Base-by-base conservation (phyloP, 495 filamentous ascomycete genomes). In the Aspergillus heteromorphus region DNA sequence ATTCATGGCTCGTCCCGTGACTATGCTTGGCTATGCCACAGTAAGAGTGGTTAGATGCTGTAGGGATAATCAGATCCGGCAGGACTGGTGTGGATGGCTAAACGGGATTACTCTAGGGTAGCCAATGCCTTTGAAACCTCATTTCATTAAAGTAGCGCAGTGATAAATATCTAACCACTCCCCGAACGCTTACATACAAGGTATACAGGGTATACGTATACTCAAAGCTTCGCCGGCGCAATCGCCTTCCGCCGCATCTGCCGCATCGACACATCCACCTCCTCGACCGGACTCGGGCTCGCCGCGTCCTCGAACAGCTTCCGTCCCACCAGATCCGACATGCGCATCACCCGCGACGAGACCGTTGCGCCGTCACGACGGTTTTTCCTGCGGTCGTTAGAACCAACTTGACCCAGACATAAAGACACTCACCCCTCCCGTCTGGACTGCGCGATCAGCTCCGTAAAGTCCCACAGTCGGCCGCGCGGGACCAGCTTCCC, bases 331-430 rank as follows among this genome's bases (percentile, higher is more conserved):
- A 61, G 43, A 51, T 91, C 88, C n/a, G 86, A 84, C 59, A 95
- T 78, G 45, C 67, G 67, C 23, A 98, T 63, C 1, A 98, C 91
- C n/a, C 93, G 75, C 0, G 82, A 89, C 47, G 83, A 85, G 17
- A 98, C 92, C 1, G 91, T 96, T 1, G 87, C 87, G 13, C 91
- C 91, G 68, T 98, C 93, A 21, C 93, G 79, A 13, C 93, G 72
- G 70, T 97, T 96, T 82, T 97, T 97, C 6, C 75, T 78, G 45
- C 10, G 11, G 14, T 11, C 9, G 36, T 54, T 48, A 55, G 53
- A 47, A 34, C 36, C 48, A 25, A 29, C 19, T 11, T 5, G 2
- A 2, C 19, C 42, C 31, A 2, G 25, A 1, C 9, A 8, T n/a
- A 9, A 7, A 13, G 2, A 16, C 48, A 72, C 73, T 60, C n/a